Base-by-base conservation (phyloP, 1,284 basidiomycete genomes). In the Malassezia globosa region DNA sequence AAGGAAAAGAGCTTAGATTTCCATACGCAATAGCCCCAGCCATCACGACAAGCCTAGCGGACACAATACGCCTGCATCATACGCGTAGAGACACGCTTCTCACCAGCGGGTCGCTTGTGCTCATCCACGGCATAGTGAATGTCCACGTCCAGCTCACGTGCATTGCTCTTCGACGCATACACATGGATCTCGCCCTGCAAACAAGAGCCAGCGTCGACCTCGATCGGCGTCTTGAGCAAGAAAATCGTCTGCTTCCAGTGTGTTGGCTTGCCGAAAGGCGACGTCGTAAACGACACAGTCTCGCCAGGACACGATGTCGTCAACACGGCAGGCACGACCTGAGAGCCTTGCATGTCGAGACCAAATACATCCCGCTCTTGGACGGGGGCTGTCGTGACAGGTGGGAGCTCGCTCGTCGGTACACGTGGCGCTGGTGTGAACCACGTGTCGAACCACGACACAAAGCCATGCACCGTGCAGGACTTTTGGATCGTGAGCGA, bases 191-290 rank as follows among this genome's bases (percentile, higher is more conserved):
- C 79, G 7, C 92, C 92, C 6, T 76, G 72, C 25, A 96, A 80
- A n/a, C 77, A 70, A 1, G 83, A 87, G 55, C 87, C 88, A 71
- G 84, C 79, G 7, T 78, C 75, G 0, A 85, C 82, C 21, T 72
- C 65, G 52, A 96, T 79, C 0, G 87, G 84, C 43, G 88, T 80
- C 47, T 80, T 78, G 55, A 97, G 76, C 56, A 96, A 74, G 72
- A 97, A 94, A 10, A 89, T 66, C 0, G 90, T 90, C 70, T 97
- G 92, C 72, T 92, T 92, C 92, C 92, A 97, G 72, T 97, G 92
- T n/a, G 92, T 97, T 19, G 85, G 81, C 40, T 81, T 80, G 55
- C 85, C 86, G 61, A 74, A 55, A 4, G 92, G 88, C 0, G 88
- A 87, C 0, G 92, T 97, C 56, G 87, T 92, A 72, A 96, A 96